Evolutionary conservation across 305 asterid species (phyloP).

Genomic region (Fraxinus greggii): DNA sequence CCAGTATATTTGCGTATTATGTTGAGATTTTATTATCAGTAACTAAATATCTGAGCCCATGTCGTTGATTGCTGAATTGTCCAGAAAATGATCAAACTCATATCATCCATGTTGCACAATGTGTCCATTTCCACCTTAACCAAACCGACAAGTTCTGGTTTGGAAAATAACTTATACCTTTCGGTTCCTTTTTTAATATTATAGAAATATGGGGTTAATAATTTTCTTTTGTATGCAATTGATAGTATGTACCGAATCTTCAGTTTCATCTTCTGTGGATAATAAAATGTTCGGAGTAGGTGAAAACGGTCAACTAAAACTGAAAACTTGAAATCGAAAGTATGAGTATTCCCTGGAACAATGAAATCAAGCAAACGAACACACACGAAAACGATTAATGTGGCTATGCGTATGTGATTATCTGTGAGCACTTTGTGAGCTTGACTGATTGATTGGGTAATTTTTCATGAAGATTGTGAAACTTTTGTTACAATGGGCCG

Average conservation of each 20-base stretch:
- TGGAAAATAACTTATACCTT: background rate
- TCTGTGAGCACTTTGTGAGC: background rate
- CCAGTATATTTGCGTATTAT: slow-evolving; percentile 20
- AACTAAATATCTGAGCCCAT: slow-evolving; percentile 1
- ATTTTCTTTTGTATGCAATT: slow-evolving; percentile 8
- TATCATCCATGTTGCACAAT: slow-evolving; percentile 13
- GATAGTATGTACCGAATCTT: slow-evolving; percentile 2
- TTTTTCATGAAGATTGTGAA: background rate
- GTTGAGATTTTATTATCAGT: slow-evolving; percentile 2
- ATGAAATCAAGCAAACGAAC: background rate
- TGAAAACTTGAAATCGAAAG: background rate
- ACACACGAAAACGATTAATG: background rate
- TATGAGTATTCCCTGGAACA: background rate
- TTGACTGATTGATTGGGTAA: background rate
- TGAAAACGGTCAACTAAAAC: background rate
- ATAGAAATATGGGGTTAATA: background rate
- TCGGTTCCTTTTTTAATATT: background rate
- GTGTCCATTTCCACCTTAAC: slow-evolving; percentile 9
- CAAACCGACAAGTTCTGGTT: slow-evolving; percentile 20
- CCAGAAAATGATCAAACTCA: slow-evolving; percentile 12
- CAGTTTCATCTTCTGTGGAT: background rate
- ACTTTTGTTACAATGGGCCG: background rate
- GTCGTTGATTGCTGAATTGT: background rate
- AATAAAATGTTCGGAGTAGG: background rate
- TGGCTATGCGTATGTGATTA: background rate